phyloP scores from a whole-genome alignment of 495 filamentous ascomycete genomes.

The Tuber microsphaerosporum region DNA sequence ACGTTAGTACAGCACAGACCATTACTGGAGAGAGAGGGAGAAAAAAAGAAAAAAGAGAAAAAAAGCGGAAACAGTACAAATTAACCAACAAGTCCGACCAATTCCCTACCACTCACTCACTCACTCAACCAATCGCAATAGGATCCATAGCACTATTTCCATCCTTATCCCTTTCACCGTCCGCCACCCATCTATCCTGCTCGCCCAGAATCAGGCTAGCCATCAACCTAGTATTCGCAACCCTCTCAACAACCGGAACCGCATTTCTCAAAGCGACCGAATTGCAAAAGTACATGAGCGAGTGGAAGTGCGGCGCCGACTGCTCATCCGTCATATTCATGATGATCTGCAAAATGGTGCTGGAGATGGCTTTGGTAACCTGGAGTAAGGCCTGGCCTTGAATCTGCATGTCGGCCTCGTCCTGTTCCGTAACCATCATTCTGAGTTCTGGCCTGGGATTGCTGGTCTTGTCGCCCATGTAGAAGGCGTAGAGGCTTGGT shows the following conservation, averaged over 20 bases:
- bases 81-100: no score
- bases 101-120: background rate
- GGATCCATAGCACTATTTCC: background rate
- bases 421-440: rapidly evolving
- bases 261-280: rapidly evolving
- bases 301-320: background rate
- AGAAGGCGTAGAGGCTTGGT: background rate
- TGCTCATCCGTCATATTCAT: background rate
- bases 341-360: background rate
- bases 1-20: background rate
- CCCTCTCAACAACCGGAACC: background rate
- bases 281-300: background rate
- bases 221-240: background rate
- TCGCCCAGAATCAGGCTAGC: background rate
- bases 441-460: background rate
- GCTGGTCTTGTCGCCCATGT: background rate
- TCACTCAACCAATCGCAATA: background rate
- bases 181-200: background rate
- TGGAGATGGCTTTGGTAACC: background rate
- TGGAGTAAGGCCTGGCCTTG: background rate
- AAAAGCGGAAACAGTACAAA: background rate
- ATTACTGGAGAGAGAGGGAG: no score
- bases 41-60: no score
- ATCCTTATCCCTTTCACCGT: background rate
- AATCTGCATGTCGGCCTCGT: background rate